Conservation (phyloP, 2,329 filamentous ascomycete species). For the Epichloe gansuensis region DNA sequence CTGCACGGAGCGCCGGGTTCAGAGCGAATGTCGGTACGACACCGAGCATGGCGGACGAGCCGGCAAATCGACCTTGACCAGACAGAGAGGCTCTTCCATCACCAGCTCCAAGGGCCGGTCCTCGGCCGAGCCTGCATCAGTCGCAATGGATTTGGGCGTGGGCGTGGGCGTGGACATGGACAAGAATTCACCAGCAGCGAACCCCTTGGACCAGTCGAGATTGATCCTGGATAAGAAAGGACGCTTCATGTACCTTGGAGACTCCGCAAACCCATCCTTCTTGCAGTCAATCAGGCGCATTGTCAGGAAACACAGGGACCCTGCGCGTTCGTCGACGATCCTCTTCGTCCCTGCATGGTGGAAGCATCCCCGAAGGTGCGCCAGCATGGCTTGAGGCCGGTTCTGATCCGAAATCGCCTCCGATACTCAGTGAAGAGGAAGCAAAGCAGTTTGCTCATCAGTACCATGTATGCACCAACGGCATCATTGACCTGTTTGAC, state of each 20-base stretch:
- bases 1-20: conserved; percentile 6
- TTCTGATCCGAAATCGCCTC: background rate
- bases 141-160: background rate
- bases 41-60: conserved; percentile 1
- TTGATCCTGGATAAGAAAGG: conserved; percentile 6
- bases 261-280: conserved; percentile 11
- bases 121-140: background rate
- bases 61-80: background rate
- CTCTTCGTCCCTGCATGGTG: conserved; percentile 15
- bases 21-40: conserved; percentile 5
- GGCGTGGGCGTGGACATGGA: background rate
- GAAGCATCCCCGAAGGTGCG: conserved; percentile 13
- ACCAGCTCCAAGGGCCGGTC: background rate
- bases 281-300: conserved; percentile 16
- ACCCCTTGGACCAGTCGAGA: conserved; percentile 5
- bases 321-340: conserved; percentile 17
- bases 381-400: conserved; percentile 10
- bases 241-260: conserved; percentile 6
- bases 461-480: conserved; percentile 15
- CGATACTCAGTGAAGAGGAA: conserved; percentile 1
- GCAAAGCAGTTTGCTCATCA: conserved; percentile 3
- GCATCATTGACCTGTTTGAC: conserved; percentile 22
- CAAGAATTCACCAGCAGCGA: conserved; percentile 12
- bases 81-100: background rate
- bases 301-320: conserved; percentile 12